These are phyloP conservation scores for Aspergillus tubingensis DNA, from an alignment of 2,329 filamentous ascomycete genomes.

Conservation along the genomic window DNA sequence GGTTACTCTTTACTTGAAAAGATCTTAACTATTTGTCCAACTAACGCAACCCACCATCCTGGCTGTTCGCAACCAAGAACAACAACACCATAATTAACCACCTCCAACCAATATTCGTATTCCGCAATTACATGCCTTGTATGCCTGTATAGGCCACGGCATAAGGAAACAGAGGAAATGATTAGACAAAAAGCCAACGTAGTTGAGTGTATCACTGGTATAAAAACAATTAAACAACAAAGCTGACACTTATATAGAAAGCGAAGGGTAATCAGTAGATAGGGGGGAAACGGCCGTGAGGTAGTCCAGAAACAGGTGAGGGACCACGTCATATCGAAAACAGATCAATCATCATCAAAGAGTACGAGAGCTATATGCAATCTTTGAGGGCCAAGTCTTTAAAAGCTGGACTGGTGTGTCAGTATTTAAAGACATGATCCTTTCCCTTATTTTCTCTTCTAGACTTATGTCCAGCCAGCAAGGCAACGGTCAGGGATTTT, in stretches of 20 bases:
- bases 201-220: background rate
- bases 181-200: background rate
- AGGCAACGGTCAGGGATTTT: background rate
- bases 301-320: background rate
- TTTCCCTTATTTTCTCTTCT: too few species aligned
- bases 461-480: background rate
- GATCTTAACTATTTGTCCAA: background rate
- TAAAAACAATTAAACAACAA: background rate
- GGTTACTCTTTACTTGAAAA: background rate
- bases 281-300: background rate
- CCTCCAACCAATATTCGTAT: background rate
- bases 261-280: background rate
- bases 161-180: background rate
- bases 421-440: background rate
- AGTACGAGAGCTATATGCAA: background rate
- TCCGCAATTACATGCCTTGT: background rate
- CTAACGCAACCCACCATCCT: background rate
- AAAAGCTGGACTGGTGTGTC: background rate
- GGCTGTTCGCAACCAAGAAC: background rate
- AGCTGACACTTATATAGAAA: background rate
- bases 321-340: background rate
- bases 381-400: background rate
- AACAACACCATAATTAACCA: background rate
- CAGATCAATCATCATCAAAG: background rate
- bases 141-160: background rate